phyloP scores from a whole-genome alignment of 352 stramenopile genomes.

The Blastocystis sp. region DNA sequence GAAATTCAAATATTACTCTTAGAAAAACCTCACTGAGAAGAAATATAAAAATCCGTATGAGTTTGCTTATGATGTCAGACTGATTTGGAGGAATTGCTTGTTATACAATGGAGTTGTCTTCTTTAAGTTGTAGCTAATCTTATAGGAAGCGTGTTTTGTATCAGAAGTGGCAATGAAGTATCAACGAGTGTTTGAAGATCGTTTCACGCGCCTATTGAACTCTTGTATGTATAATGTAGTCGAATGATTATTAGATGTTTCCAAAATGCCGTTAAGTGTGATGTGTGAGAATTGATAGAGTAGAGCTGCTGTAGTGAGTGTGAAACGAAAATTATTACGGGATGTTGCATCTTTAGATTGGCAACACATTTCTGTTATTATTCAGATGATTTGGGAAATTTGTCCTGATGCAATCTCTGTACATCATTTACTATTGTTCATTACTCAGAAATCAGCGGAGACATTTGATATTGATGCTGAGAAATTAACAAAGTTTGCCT shows the following conservation, averaged over 20 bases:
- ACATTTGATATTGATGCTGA: constrained; percentile 33
- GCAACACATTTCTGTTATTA: not conserved
- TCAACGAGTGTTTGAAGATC: constrained; percentile 27
- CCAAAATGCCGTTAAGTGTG: constrained; percentile 5
- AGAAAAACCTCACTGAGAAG: constrained; percentile 13
- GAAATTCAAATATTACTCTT: not conserved
- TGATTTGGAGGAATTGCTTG: constrained; percentile 60
- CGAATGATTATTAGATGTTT: constrained; percentile 16
- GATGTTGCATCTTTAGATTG: not conserved
- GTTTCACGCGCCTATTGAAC: constrained; percentile 16
- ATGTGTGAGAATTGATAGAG: not conserved
- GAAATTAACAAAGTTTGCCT: constrained; percentile 29
- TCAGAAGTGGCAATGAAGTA: constrained; percentile 42
- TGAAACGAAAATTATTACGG: not conserved
- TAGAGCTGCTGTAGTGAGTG: not conserved
- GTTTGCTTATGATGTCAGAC: constrained; percentile 63
- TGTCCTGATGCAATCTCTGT: constrained; percentile 52
- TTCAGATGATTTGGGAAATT: constrained; percentile 64
- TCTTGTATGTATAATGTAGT: not conserved
- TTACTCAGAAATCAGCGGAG: constrained; percentile 2
- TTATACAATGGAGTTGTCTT: constrained; percentile 30
- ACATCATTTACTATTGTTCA: not conserved
- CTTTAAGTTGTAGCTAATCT: not conserved
- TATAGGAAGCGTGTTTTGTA: constrained; percentile 7
- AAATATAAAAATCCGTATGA: constrained; percentile 45